Base-by-base conservation (phyloP, 352 stramenopile genomes). In the Phytophthora lateralis region DNA sequence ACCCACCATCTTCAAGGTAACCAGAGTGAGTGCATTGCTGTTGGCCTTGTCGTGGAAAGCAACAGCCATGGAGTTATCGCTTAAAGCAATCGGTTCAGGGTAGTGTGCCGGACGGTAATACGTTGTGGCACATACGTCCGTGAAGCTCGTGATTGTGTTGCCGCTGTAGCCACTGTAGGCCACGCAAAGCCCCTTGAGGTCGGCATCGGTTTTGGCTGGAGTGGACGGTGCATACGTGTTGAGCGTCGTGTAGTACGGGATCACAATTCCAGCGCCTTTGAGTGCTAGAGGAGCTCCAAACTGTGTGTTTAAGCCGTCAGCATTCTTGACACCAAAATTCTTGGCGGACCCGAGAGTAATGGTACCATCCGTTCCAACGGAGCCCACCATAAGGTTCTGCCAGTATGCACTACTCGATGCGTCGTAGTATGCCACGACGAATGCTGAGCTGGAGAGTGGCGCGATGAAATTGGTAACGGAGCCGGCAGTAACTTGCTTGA, bases 351-450 rank as follows among this genome's bases (percentile, higher is more conserved):
- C 77, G 26, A 76, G 69, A 11, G 78, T 72, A 38, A 89, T 76
- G 6, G 56, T 70, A 11, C 73, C 46, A 15, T 77, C 56, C 9
- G 37, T 10, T 8, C n/a, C 62, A 0, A 92, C 59, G 3, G 55
- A 52, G 15, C 75, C 81, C 27, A 80, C 74, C 17, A 67, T 69
- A 21, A 81, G 66, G 9, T 37, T 47, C 52, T 92, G 80, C 24
- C 44, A 56, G 38, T 71, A 88, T n/a, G 5, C 5, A 7, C 20
- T n/a, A n/a, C 1, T 24, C 41, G 68, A 87, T 6, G 49, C 2
- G 8, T 83, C 66, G 52, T 80, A 92, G 70, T 77, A 89, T 6
- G 67, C 66, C 32, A 82, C 55, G 8, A 85, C 66, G 12, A 89
- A 87, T 0, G 63, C 41, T 8, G 69, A 65, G 14, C 53, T 61